These are phyloP conservation scores for Botryotinia narcissicola DNA, from an alignment of 2,329 filamentous ascomycete genomes.

Conservation along the genomic window DNA sequence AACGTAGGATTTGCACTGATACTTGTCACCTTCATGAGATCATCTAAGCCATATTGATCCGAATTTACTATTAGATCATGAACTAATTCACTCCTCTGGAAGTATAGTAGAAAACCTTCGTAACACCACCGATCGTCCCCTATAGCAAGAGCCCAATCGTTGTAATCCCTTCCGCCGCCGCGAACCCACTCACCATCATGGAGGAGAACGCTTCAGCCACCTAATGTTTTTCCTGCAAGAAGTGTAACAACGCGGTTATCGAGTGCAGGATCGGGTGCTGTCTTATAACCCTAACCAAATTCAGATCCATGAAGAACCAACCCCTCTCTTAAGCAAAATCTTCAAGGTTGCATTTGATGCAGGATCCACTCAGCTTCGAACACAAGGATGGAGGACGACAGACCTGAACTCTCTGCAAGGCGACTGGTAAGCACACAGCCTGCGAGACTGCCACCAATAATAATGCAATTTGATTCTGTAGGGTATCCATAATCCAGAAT, in stretches of 20 bases:
- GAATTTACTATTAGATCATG: slow-evolving; percentile 22
- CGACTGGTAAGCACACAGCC: slow-evolving; percentile 41
- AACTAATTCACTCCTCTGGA: slow-evolving; percentile 41
- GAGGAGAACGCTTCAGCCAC: slow-evolving; percentile 43
- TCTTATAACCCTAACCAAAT: slow-evolving; percentile 40
- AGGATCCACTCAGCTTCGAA: slow-evolving; percentile 42
- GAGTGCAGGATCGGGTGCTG: slow-evolving; percentile 35
- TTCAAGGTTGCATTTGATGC: neutral
- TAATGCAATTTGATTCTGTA: slow-evolving; percentile 37
- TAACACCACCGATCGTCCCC: slow-evolving; percentile 47
- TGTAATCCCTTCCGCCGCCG: slow-evolving; percentile 45
- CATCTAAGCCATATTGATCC: slow-evolving; percentile 34
- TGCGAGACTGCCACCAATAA: slow-evolving; percentile 41
- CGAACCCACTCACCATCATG: slow-evolving; percentile 46
- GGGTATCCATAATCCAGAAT: neutral
- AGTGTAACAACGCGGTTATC: slow-evolving; percentile 32
- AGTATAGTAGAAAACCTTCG: slow-evolving; percentile 46
- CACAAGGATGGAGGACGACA: slow-evolving; percentile 39
- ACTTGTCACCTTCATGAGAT: slow-evolving; percentile 34
- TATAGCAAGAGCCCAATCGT: slow-evolving; percentile 45
- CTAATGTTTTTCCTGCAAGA: slow-evolving; percentile 42
- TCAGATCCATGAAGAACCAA: slow-evolving; percentile 20
- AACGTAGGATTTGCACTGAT: slow-evolving; percentile 21
- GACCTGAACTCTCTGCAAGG: slow-evolving; percentile 25
- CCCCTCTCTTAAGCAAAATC: neutral